These are phyloP conservation scores for Metschnikowia reukaufii DNA, from an alignment of 805 yeast species.

Conservation along the genomic window DNA sequence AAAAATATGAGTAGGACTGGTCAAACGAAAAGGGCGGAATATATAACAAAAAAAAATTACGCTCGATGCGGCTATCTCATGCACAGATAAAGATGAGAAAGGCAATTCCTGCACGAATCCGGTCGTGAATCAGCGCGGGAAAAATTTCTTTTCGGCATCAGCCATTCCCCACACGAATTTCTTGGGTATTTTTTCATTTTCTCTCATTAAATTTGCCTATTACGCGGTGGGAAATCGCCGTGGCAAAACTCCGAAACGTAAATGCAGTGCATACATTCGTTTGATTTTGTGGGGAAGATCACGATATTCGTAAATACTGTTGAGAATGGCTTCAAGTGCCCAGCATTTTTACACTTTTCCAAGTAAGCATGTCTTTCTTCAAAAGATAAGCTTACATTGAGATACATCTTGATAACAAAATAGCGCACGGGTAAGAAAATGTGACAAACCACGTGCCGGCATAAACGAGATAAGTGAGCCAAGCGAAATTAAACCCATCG, in stretches of 20 bases:
- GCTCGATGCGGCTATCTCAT: slow-evolving; percentile 7
- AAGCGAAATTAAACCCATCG: background rate
- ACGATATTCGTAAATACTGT: background rate
- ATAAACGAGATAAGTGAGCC: background rate
- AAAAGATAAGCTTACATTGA: background rate
- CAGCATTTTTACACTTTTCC: too few relatives aligned
- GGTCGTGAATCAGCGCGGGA: background rate
- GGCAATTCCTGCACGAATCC: slow-evolving; percentile 4
- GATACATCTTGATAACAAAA: background rate
- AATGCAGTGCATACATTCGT: background rate
- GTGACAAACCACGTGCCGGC: background rate
- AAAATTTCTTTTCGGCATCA: slow-evolving; percentile 5
- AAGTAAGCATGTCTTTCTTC: too few relatives aligned
- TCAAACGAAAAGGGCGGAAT: too few relatives aligned
- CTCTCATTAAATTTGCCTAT: background rate
- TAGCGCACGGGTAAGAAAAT: background rate
- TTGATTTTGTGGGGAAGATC: background rate
- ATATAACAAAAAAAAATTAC: slow-evolving; percentile 4
- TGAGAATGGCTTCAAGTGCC: too few relatives aligned
- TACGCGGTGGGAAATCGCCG: slow-evolving; percentile 2
- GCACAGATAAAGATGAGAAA: slow-evolving; percentile 11
- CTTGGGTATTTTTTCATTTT: background rate
- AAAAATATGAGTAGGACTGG: too few relatives aligned
- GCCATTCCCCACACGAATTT: background rate
- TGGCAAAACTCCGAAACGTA: slow-evolving; percentile 1